phyloP scores from a whole-genome alignment of 192 early-diverging fungal species.

The Oehlia diaphana region DNA sequence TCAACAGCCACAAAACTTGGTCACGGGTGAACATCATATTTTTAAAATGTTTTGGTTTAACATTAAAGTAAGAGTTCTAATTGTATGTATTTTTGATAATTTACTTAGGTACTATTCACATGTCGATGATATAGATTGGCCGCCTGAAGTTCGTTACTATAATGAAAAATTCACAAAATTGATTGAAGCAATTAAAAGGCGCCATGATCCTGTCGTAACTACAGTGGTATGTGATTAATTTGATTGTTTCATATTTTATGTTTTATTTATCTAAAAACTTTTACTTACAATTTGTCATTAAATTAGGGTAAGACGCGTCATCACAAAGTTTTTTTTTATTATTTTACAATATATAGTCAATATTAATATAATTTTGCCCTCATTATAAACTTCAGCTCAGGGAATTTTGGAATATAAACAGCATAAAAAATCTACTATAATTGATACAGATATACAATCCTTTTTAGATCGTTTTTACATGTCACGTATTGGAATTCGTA shows the following conservation, averaged over 20 bases:
- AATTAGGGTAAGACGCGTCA: background rate
- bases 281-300: background rate
- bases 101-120: constrained; percentile 55
- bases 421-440: constrained; percentile 39
- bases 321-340: background rate
- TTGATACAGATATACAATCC: constrained; percentile 78
- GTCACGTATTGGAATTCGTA: constrained; percentile 97
- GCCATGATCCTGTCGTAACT: constrained; percentile 91
- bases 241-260: background rate
- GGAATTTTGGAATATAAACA: constrained; percentile 93
- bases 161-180: constrained; percentile 83
- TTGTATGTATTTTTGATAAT: background rate
- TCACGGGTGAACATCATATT: constrained; percentile 42
- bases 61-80: background rate
- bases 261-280: background rate
- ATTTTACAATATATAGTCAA: background rate
- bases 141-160: constrained; percentile 73
- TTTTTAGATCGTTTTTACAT: constrained; percentile 97
- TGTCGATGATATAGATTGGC: constrained; percentile 55
- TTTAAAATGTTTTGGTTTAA: background rate
- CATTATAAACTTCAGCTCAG: constrained; percentile 61
- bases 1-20: constrained; percentile 33
- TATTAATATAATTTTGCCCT: background rate
- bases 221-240: constrained; percentile 61
- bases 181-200: constrained; percentile 88